A percentile compares a stretch with the other conserved stretches of the same genome.
Evolutionary conservation across 2,329 filamentous ascomycete species (phyloP).

Genomic region (Ophiocordyceps camponoti-rufipedis): DNA sequence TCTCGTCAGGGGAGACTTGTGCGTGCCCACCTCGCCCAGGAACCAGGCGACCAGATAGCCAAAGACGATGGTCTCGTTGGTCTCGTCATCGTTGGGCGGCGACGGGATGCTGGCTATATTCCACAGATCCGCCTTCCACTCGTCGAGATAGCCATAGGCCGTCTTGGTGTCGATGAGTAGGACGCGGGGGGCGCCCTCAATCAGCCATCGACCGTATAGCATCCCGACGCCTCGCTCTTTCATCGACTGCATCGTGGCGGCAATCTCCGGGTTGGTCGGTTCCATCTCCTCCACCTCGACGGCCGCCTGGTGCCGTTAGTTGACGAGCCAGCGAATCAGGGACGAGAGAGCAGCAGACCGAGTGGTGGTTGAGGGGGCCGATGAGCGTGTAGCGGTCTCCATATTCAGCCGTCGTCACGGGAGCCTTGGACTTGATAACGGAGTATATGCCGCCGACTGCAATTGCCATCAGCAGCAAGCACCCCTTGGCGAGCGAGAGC

Average conservation of each 20-base stretch:
- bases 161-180: conserved; percentile 90
- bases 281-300: conserved; percentile 92
- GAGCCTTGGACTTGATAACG: conserved; percentile 96
- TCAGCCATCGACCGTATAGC: conserved; percentile 90
- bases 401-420: conserved; percentile 96
- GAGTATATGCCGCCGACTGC: conserved; percentile 96
- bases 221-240: conserved; percentile 77
- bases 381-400: conserved; percentile 91
- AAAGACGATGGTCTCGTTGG: conserved; percentile 94
- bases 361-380: conserved; percentile 80
- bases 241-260: conserved; percentile 80
- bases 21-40: conserved; percentile 63
- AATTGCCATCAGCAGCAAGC: conserved; percentile 1
- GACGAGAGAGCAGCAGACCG: conserved; percentile 34
- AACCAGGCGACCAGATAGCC: conserved; percentile 97
- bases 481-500: conserved; percentile 1
- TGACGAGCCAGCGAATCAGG: conserved; percentile 1
- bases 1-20: not conserved
- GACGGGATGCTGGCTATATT: conserved; percentile 85
- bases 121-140: conserved; percentile 97
- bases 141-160: conserved; percentile 75
- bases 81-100: conserved; percentile 79
- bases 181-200: conserved; percentile 87
- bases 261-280: conserved; percentile 62
- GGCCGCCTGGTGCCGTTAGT: conserved; percentile 44